Evolutionary conservation across 257 asterid genomes (phyloP).

Genomic region (Scutellaria galericulata): DNA sequence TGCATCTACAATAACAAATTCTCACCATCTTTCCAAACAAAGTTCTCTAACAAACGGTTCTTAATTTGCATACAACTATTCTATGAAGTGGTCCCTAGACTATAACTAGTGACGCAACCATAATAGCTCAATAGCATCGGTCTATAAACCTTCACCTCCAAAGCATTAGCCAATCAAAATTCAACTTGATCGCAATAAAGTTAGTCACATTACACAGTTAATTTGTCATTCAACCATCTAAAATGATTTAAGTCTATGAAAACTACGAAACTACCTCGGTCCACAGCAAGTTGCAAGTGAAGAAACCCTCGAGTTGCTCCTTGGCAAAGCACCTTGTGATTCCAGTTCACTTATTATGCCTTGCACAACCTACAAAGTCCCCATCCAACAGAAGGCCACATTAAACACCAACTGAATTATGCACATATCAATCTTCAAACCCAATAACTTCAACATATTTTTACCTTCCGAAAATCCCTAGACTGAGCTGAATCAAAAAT

Average conservation of each 20-base stretch:
- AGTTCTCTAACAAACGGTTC: no score
- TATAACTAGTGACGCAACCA: no score
- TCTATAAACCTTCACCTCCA: no score
- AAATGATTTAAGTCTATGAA: slow-evolving; percentile 1
- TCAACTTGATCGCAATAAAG: no score
- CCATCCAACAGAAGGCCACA: neutral
- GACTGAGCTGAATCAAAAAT: slow-evolving; percentile 99
- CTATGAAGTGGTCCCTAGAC: no score
- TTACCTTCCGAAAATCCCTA: slow-evolving; percentile 98
- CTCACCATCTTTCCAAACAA: no score
- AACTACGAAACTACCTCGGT: slow-evolving; percentile 67
- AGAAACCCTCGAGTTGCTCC: slow-evolving; percentile 99
- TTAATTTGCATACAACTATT: no score
- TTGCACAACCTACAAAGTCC: slow-evolving; percentile 79
- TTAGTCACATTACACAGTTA: no score
- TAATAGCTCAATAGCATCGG: no score
- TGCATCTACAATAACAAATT: no score
- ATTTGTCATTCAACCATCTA: no score
- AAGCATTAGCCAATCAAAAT: no score
- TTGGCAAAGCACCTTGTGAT: slow-evolving; percentile 97
- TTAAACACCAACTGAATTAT: slow-evolving; percentile 9
- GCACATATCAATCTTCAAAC: slow-evolving; percentile 22
- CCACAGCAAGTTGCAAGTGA: slow-evolving; percentile 99
- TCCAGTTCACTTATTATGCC: slow-evolving; percentile 98
- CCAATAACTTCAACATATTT: slow-evolving; percentile 8